Base-by-base conservation (phyloP, 495 filamentous ascomycete genomes). In the Tuber umbilicatum region DNA sequence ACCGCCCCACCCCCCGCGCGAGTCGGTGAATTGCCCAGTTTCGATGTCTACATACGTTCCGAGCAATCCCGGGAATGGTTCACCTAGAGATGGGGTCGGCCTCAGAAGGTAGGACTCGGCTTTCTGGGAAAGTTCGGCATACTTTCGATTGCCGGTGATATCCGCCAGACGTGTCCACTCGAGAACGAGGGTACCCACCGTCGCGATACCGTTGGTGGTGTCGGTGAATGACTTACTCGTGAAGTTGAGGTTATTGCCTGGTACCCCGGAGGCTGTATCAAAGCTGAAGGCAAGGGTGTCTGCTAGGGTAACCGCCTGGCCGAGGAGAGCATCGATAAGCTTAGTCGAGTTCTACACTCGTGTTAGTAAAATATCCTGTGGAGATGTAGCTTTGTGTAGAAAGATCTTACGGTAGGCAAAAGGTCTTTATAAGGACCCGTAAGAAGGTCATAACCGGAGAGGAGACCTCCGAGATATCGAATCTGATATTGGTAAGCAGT, bases 81-180 rank as follows among this genome's bases (percentile, higher is more conserved):
- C 88, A 4, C 85, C 87, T 7, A 84, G 83, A 0, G 86, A 80
- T 0, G 92, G 92, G 70, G 86, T 75, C 5, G 93, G 91, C 40
- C 88, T 83, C 38, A 96, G 84, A 40, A 96, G 87, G 79, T 94
- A 91, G 0, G 87, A 87, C 83, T 97, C 88, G 7, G 87, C 93
- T 73, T 85, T 88, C 73, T 93, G 90, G 31, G 88, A 86, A 9
- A 97, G 84, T 0, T 85, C 72, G 0, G 87, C 92, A 79, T 95
- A 97, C 71, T 85, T 86, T 5, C 74, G 50, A 76, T 94, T 85
- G 3, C 89, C 89, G 0, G 91, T 92, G 69, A 96, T 84, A 81
- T 97, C 93, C 43, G 90, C 90, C 9, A 97, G 86, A 27, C 87
- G 92, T 5, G 90, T 92, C 93, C 93, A 97, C 84, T 97, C 93